Evolutionary conservation across 1,284 basidiomycete genomes (phyloP).

Genomic region (Apiotrichum gamsii): DNA sequence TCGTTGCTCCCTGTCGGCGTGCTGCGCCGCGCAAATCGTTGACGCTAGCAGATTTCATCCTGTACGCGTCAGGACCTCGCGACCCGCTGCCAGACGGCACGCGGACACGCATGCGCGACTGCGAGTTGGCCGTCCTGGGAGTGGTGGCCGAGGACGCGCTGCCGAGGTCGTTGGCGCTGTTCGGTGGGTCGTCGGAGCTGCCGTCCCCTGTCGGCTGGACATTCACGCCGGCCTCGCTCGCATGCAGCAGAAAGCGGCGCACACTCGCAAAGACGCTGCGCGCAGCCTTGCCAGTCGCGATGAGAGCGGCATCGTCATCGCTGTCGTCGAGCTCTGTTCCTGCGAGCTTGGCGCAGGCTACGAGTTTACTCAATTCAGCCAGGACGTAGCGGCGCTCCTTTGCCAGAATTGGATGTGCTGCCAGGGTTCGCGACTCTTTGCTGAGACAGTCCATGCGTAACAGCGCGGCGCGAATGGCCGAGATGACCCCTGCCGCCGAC

Average conservation of each 20-base stretch:
- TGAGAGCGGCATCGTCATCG: slow-evolving; percentile 30
- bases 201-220: slow-evolving; percentile 16
- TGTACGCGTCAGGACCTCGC: background rate
- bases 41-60: slow-evolving; percentile 51
- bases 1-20: slow-evolving; percentile 31
- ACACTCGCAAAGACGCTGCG: slow-evolving; percentile 48
- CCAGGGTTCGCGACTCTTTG: slow-evolving; percentile 69
- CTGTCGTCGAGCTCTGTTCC: slow-evolving; percentile 27
- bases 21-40: slow-evolving; percentile 52
- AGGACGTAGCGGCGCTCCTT: slow-evolving; percentile 77
- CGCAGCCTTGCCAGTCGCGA: slow-evolving; percentile 48
- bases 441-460: slow-evolving; percentile 77
- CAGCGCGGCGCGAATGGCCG: slow-evolving; percentile 84
- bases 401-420: slow-evolving; percentile 60
- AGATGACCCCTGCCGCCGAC: slow-evolving; percentile 71
- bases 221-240: slow-evolving; percentile 70
- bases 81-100: background rate
- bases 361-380: slow-evolving; percentile 72
- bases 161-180: background rate
- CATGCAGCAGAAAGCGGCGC: slow-evolving; percentile 55
- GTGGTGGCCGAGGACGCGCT: too few species aligned
- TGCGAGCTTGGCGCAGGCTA: slow-evolving; percentile 72
- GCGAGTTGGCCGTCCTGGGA: background rate
- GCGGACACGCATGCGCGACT: background rate
- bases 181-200: background rate